Evolutionary conservation across 305 asterid species (phyloP).

Genomic region (Coffea humblotiana): DNA sequence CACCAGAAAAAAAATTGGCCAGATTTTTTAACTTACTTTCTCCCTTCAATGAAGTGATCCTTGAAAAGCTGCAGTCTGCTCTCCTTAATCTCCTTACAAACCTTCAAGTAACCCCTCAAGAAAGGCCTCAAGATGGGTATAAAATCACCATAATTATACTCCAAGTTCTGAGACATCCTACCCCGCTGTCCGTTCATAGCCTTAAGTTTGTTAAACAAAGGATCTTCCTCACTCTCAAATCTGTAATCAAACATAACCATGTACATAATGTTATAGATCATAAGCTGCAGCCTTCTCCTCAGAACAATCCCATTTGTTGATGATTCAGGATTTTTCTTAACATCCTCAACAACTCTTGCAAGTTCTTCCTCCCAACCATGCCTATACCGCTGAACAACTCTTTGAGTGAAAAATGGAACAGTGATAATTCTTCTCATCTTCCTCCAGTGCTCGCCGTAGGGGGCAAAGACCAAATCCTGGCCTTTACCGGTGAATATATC

Average conservation of each 20-base stretch:
- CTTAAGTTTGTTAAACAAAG: slow-evolving; percentile 61
- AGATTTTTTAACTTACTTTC: slow-evolving; percentile 53
- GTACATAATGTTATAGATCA: slow-evolving; percentile 88
- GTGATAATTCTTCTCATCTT: slow-evolving; percentile 87
- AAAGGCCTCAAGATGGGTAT: slow-evolving; percentile 84
- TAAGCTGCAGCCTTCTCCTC: slow-evolving; percentile 65
- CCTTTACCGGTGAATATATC: slow-evolving; percentile 79
- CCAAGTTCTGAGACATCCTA: slow-evolving; percentile 85
- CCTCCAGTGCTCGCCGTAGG: slow-evolving; percentile 86
- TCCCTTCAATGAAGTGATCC: slow-evolving; percentile 76
- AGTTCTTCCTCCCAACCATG: slow-evolving; percentile 78
- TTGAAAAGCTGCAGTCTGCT: slow-evolving; percentile 70
- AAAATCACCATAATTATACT: slow-evolving; percentile 88
- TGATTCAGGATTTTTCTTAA: slow-evolving; percentile 65
- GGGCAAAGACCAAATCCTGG: slow-evolving; percentile 82
- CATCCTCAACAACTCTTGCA: slow-evolving; percentile 66
- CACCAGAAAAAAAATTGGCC: not conserved
- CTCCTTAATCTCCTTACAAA: slow-evolving; percentile 70
- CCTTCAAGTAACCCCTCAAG: slow-evolving; percentile 67
- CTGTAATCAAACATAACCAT: slow-evolving; percentile 76
- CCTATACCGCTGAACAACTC: slow-evolving; percentile 63
- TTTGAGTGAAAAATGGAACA: slow-evolving; percentile 77
- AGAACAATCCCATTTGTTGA: slow-evolving; percentile 62
- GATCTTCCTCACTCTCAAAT: slow-evolving; percentile 78
- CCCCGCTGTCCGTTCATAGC: slow-evolving; percentile 84